phyloP scores from a whole-genome alignment of 352 stramenopile species.

The Globisporangium middletonii region DNA sequence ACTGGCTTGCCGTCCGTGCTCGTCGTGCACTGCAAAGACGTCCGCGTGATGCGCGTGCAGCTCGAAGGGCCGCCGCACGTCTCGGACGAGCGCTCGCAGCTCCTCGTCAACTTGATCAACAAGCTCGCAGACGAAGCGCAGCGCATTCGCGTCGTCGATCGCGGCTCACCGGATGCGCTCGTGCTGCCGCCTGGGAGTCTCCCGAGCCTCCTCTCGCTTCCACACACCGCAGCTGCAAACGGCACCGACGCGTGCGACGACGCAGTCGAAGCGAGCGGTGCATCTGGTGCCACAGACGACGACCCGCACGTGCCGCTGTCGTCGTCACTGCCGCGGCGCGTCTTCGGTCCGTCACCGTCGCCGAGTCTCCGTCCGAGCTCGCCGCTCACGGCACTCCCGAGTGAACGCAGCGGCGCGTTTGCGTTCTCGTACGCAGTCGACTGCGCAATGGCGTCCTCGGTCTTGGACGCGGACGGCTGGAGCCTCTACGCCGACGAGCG shows the following conservation, averaged over 20 bases:
- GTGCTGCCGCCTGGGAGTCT: neutral
- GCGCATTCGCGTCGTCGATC: constrained; percentile 32
- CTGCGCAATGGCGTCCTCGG: constrained; percentile 13
- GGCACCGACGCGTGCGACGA: constrained; percentile 1
- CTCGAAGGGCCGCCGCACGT: constrained; percentile 38
- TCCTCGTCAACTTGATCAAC: constrained; percentile 39
- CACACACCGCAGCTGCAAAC: neutral
- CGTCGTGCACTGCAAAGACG: constrained; percentile 73
- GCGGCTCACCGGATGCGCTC: constrained; percentile 1
- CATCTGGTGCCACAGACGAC: neutral
- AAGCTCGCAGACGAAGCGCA: constrained; percentile 56
- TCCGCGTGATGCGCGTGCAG: constrained; percentile 64
- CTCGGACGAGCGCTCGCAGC: constrained; percentile 48
- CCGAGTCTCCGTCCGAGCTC: constrained; percentile 34
- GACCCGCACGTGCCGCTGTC: neutral
- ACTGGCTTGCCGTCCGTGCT: constrained; percentile 49
- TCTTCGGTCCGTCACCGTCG: constrained; percentile 25
- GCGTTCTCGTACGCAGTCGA: constrained; percentile 57
- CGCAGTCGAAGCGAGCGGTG: constrained; percentile 3
- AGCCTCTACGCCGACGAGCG: constrained; percentile 66
- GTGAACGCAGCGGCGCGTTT: constrained; percentile 60
- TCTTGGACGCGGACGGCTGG: constrained; percentile 57
- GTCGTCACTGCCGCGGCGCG: constrained; percentile 1
- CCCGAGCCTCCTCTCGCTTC: constrained; percentile 7
- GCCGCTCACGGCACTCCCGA: constrained; percentile 17